Base-by-base conservation (phyloP, 2,329 filamentous ascomycete species). In the Colletotrichum simmondsii region DNA sequence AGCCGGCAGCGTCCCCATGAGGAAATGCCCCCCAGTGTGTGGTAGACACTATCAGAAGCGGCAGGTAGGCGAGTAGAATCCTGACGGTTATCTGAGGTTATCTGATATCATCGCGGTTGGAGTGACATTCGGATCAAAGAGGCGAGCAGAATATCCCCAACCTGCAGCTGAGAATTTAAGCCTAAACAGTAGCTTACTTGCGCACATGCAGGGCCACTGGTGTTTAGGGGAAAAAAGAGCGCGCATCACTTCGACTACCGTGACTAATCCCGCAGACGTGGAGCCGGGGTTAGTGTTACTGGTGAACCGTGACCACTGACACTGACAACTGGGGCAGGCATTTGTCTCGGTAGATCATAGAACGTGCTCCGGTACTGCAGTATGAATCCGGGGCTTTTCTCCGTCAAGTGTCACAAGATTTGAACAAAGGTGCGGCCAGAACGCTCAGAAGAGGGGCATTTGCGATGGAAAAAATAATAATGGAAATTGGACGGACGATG, bases 401-500 rank as follows among this genome's bases (percentile, higher is more conserved):
- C 71, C 71, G 60, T 42, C 37, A 42, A 42, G 37, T 46, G 19
- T 54, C 22, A 30, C 30, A 14, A 24, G 42, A 49, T 22, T 22
- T 49, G 42, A 49, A 49, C 19, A 49, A 5, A n/a, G 4, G 8
- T 49, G 42, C 42, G 42, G 16, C 42, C 53, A 22, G 52, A 42
- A n/a, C 14, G 12, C 11, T 42, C 4, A 57, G 16, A 28, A 12
- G 19, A 35, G 62, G 32, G 8, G 49, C 6, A 49, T 65, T 61
- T 28, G 46, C 59, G 26, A 52, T 26, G 54, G 53, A 24, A 42
- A 24, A 14, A n/a, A 24, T 14, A 14, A 57, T 14, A 37, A 7
- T 28, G 52, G 56, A 72, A 71, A 73, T 73, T 73, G 66, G 60
- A 73, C 61, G 71, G 66, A 73, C 71, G 28, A 65, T 57, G 71